Conservation (phyloP, 805 yeast species). For the Metschnikowia bowlesiae region DNA sequence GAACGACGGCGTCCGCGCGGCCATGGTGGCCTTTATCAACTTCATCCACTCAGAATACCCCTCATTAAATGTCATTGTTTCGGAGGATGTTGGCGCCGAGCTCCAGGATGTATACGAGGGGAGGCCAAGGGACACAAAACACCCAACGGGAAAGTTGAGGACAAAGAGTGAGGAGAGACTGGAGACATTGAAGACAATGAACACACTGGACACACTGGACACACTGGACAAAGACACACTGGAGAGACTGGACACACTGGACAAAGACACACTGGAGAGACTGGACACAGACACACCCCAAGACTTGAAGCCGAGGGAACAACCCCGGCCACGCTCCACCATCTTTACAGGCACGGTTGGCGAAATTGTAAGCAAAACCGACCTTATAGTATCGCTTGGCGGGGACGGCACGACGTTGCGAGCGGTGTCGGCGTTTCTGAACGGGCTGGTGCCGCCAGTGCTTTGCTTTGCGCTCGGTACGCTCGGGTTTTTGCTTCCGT, state of each 20-base stretch:
- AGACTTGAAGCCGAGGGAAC: too few species aligned
- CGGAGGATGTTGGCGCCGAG: conserved; percentile 71
- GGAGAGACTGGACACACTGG: conserved; percentile 7
- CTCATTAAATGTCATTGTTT: conserved; percentile 70
- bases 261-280: too few species aligned
- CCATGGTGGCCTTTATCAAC: conserved; percentile 61
- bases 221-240: conserved; percentile 6
- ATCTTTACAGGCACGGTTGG: conserved; percentile 56
- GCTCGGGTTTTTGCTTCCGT: conserved; percentile 83
- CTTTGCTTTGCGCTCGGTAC: conserved; percentile 88
- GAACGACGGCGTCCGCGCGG: conserved; percentile 57
- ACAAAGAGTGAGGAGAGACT: too few species aligned
- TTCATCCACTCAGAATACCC: conserved; percentile 63
- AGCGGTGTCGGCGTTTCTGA: conserved; percentile 75
- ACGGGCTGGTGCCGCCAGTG: conserved; percentile 79
- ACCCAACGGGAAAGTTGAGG: too few species aligned
- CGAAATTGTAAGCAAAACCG: conserved; percentile 64
- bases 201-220: too few species aligned
- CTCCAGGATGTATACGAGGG: conserved; percentile 22
- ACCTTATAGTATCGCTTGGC: conserved; percentile 82
- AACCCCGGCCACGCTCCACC: not conserved
- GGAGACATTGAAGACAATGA: too few species aligned
- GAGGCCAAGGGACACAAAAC: not conserved
- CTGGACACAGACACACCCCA: too few species aligned
- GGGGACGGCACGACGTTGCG: conserved; percentile 93